A percentile compares a stretch with the other conserved stretches of the same genome.
Evolutionary conservation across 202 grass and related monocot genomes (phyloP).

Genomic region (Cymbopogon flexuosus): DNA sequence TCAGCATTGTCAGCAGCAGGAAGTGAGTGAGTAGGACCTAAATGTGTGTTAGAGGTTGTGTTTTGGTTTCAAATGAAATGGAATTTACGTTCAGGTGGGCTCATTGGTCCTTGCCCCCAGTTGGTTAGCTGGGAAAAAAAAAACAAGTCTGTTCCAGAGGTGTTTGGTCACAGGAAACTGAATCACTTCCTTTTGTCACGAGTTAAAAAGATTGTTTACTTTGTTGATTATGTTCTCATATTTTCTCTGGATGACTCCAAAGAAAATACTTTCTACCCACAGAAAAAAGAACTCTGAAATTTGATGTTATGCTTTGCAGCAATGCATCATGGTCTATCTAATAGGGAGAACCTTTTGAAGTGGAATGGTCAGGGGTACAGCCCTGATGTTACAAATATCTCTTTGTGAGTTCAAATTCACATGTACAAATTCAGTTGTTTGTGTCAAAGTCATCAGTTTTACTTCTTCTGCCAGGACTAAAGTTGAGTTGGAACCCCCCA

Average conservation of each 20-base stretch:
- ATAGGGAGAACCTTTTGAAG: slow-evolving; percentile 13
- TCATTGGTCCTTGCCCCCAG: not conserved
- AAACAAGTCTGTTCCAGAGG: not conserved
- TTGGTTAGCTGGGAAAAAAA: not conserved
- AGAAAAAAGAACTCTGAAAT: not conserved
- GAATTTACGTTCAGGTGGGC: not conserved
- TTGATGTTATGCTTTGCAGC: slow-evolving; percentile 36
- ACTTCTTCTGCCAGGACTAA: slow-evolving; percentile 30
- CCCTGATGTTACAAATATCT: slow-evolving; percentile 13
- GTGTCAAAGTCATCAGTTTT: slow-evolving; percentile 21
- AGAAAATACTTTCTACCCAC: not conserved
- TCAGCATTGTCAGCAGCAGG: not conserved
- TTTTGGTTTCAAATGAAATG: not conserved
- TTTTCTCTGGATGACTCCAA: not conserved
- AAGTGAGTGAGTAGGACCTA: not conserved
- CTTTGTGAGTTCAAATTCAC: slow-evolving; percentile 29
- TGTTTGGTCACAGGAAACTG: not conserved
- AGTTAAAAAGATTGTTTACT: not conserved
- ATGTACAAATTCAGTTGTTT: slow-evolving; percentile 3
- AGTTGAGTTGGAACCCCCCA: slow-evolving; percentile 18
- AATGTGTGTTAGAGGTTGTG: not conserved
- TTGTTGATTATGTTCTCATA: not conserved
- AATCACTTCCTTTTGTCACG: not conserved
- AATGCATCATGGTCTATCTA: slow-evolving; percentile 29
- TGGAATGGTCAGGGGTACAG: slow-evolving; percentile 19